These are phyloP conservation scores for Lagerstroemia speciosa DNA, from an alignment of 345 rosid genomes.

Conservation along the genomic window DNA sequence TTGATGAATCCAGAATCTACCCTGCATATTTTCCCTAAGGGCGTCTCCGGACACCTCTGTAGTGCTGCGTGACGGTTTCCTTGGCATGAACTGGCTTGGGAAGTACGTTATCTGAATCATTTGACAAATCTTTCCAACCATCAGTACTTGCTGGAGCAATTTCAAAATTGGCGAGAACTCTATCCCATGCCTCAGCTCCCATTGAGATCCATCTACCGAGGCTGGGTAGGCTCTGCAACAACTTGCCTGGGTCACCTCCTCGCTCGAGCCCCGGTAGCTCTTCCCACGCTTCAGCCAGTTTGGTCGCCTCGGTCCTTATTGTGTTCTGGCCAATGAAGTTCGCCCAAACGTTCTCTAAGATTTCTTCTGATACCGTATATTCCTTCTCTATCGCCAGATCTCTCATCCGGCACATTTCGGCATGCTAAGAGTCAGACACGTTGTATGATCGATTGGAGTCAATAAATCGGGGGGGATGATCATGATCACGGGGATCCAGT, in stretches of 20 bases:
- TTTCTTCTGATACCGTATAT: slow-evolving; percentile 22
- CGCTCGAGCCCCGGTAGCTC: slow-evolving; percentile 34
- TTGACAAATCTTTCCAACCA: background rate
- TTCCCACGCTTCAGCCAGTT: slow-evolving; percentile 33
- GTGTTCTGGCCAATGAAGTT: slow-evolving; percentile 40
- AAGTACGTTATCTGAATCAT: background rate
- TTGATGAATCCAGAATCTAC: slow-evolving; percentile 66
- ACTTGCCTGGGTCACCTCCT: slow-evolving; percentile 18
- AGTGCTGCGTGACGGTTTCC: slow-evolving; percentile 29
- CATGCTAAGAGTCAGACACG: background rate
- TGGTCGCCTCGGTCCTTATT: slow-evolving; percentile 3
- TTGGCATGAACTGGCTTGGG: slow-evolving; percentile 1
- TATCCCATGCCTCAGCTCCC: slow-evolving; percentile 64
- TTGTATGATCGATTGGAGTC: too few relatives aligned
- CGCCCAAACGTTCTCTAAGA: slow-evolving; percentile 70
- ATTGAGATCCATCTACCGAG: slow-evolving; percentile 53
- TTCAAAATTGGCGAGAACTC: slow-evolving; percentile 22
- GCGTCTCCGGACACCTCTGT: slow-evolving; percentile 71
- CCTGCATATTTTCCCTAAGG: slow-evolving; percentile 93
- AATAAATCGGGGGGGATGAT: too few relatives aligned
- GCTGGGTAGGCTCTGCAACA: slow-evolving; percentile 40
- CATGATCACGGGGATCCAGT: slow-evolving; percentile 17
- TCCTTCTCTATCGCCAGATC: slow-evolving; percentile 15
- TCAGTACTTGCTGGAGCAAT: background rate
- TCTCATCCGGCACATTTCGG: background rate